phyloP scores from a whole-genome alignment of 331 rosid species.

The Acacia concinna region DNA sequence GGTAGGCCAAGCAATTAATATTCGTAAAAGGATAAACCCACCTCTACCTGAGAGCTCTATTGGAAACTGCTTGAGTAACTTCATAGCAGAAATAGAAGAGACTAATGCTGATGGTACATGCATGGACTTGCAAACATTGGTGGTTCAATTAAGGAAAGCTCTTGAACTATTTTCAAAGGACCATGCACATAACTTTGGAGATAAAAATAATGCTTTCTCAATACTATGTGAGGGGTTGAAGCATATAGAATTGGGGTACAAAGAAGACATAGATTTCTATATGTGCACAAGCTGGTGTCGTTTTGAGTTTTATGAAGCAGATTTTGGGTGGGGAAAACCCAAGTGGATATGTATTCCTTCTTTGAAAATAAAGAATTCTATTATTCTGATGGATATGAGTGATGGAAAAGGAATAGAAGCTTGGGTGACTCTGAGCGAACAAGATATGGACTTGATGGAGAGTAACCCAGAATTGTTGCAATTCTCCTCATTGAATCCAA shows the following conservation, averaged over 20 bases:
- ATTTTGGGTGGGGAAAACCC: too few species aligned
- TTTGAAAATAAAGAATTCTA: too few species aligned
- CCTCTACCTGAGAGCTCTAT: background rate
- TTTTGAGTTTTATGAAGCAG: too few species aligned
- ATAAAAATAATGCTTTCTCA: background rate
- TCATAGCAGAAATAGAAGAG: background rate
- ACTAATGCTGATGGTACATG: background rate
- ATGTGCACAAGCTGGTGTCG: background rate
- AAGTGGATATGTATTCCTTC: too few species aligned
- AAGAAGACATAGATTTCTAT: background rate
- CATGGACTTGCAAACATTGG: slow-evolving; percentile 21
- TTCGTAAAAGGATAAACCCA: too few species aligned
- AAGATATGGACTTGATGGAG: too few species aligned
- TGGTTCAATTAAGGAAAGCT: background rate
- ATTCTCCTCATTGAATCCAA: too few species aligned
- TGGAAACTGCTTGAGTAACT: slow-evolving; percentile 6
- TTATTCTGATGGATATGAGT: too few species aligned
- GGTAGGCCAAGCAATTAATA: too few species aligned
- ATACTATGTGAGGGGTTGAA: background rate
- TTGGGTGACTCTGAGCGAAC: too few species aligned
- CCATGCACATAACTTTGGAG: background rate
- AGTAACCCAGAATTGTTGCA: too few species aligned
- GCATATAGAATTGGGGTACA: background rate
- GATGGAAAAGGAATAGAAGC: too few species aligned
- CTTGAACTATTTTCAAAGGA: background rate